These are phyloP conservation scores for Niveomyces coronatus DNA, from an alignment of 2,329 filamentous ascomycete genomes.

Conservation along the genomic window DNA sequence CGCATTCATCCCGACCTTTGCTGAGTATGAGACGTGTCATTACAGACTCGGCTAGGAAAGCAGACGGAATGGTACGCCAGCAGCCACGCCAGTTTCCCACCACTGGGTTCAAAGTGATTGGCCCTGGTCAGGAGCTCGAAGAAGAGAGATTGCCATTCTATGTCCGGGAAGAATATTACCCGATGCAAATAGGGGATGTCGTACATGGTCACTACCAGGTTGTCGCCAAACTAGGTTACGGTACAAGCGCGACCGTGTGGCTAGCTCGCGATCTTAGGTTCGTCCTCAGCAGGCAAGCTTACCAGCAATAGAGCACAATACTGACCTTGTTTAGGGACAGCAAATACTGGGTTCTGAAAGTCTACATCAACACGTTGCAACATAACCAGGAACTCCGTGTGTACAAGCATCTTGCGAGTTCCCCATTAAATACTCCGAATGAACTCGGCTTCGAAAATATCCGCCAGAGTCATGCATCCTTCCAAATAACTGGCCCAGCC, in stretches of 20 bases:
- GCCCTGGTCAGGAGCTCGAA: conserved; percentile 16
- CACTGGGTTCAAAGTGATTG: conserved; percentile 14
- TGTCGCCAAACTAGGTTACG: conserved; percentile 33
- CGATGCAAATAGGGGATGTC: conserved; percentile 24
- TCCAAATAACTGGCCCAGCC: conserved; percentile 20
- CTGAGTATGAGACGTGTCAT: background rate
- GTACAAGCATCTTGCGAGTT: conserved; percentile 18
- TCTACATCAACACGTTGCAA: conserved; percentile 20
- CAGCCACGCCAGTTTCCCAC: conserved; percentile 9
- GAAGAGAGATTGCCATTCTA: conserved; percentile 19
- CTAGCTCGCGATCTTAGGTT: conserved; percentile 26
- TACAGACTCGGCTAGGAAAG: background rate
- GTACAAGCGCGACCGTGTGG: conserved; percentile 31
- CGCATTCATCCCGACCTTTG: background rate
- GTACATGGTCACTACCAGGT: conserved; percentile 24
- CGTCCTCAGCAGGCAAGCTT: background rate
- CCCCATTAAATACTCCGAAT: background rate
- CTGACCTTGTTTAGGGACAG: conserved; percentile 11
- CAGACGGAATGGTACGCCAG: background rate
- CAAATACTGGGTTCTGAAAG: conserved; percentile 23
- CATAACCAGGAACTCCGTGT: conserved; percentile 21
- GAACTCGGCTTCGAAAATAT: conserved; percentile 16
- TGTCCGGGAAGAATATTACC: conserved; percentile 22
- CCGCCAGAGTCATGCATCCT: conserved; percentile 24
- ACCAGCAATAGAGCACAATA: background rate